These are phyloP conservation scores for Candida sp. DNA, from an alignment of 1,139 yeast species.

Conservation along the genomic window DNA sequence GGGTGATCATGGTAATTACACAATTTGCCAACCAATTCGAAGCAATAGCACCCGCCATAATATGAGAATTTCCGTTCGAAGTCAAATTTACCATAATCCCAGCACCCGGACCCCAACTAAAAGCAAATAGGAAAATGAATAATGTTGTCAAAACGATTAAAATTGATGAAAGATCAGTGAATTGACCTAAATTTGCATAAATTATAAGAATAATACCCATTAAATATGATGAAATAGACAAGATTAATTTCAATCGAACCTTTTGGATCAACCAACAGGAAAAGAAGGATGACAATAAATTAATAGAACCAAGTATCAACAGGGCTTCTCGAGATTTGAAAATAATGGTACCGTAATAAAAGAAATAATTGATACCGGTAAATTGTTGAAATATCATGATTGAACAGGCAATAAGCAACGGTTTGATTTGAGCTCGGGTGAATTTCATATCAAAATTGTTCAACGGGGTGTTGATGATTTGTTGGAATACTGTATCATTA, in stretches of 20 bases:
- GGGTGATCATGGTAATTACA: slow-evolving; percentile 20
- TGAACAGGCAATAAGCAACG: slow-evolving; percentile 12
- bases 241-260: slow-evolving; percentile 4
- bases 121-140: slow-evolving; percentile 22
- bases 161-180: slow-evolving; percentile 1
- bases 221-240: slow-evolving; percentile 9
- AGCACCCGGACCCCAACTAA: slow-evolving; percentile 34
- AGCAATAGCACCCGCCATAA: slow-evolving; percentile 20
- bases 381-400: slow-evolving; percentile 30
- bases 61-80: slow-evolving; percentile 16
- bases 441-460: background rate
- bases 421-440: background rate
- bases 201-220: slow-evolving; percentile 14
- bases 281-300: slow-evolving; percentile 14
- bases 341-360: slow-evolving; percentile 24
- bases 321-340: slow-evolving; percentile 11
- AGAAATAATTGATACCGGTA: slow-evolving; percentile 33
- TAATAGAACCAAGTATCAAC: slow-evolving; percentile 13
- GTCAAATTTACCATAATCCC: slow-evolving; percentile 22
- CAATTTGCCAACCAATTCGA: slow-evolving; percentile 24
- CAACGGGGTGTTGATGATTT: background rate
- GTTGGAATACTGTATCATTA: background rate
- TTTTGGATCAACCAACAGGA: slow-evolving; percentile 11
- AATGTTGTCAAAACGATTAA: slow-evolving; percentile 8
- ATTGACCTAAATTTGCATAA: slow-evolving; percentile 11